These are phyloP conservation scores for Mortierella antarctica DNA, from an alignment of 192 early-diverging fungal genomes.

Conservation along the genomic window DNA sequence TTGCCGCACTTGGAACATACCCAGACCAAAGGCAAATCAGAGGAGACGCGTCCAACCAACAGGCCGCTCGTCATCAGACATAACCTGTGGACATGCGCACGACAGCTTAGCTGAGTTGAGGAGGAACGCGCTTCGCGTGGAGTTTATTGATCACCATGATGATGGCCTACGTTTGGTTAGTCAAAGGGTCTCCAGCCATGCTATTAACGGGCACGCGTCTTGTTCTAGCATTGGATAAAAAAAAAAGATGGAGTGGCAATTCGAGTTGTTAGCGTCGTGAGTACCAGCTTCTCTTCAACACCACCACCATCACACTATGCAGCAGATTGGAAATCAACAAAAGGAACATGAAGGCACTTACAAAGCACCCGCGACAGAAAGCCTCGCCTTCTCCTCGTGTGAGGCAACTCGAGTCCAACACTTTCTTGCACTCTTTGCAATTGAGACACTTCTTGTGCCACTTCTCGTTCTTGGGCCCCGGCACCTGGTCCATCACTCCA, in stretches of 20 bases:
- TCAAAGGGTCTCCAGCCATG: too few relatives aligned
- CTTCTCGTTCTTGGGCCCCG: constrained; percentile 58
- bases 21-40: too few relatives aligned
- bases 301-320: background rate
- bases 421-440: constrained; percentile 61
- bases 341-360: constrained; percentile 45
- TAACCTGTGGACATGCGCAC: too few relatives aligned
- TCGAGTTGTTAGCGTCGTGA: background rate
- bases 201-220: constrained; percentile 16
- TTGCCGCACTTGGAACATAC: too few relatives aligned
- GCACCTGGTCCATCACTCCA: constrained; percentile 60
- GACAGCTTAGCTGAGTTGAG: too few relatives aligned
- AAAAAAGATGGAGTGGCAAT: constrained; percentile 4
- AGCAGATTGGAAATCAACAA: background rate
- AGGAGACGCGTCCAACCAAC: too few relatives aligned
- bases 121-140: too few relatives aligned
- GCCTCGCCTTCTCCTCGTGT: constrained; percentile 47
- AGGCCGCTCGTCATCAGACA: too few relatives aligned
- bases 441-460: constrained; percentile 68
- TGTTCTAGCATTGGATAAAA: constrained; percentile 19
- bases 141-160: too few relatives aligned
- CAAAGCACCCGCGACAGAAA: constrained; percentile 59
- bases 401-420: constrained; percentile 60
- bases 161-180: too few relatives aligned
- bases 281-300: background rate